Conservation (phyloP, 2,329 filamentous ascomycete species). For the Grosmannia huntii region DNA sequence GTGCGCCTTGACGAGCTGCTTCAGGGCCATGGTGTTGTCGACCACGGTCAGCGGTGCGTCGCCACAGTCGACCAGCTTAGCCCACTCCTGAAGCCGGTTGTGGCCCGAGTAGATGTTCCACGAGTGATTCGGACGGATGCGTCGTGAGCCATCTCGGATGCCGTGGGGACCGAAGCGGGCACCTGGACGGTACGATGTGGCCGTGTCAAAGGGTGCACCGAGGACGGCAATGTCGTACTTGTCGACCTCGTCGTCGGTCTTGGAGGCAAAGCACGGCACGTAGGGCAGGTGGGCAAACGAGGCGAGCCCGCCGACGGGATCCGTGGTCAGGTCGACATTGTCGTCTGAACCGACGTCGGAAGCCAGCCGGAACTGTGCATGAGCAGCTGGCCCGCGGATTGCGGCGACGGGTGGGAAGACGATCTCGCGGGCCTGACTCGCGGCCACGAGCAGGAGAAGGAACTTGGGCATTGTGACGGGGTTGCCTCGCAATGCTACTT, state of each 20-base stretch:
- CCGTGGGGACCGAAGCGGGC: slow-evolving; percentile 17
- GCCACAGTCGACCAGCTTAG: slow-evolving; percentile 63
- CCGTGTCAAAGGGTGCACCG: slow-evolving; percentile 38
- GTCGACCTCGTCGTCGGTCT: slow-evolving; percentile 31
- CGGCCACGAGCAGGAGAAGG: slow-evolving; percentile 1
- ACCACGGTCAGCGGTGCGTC: slow-evolving; percentile 67
- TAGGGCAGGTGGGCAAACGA: slow-evolving; percentile 51
- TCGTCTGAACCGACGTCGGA: not conserved
- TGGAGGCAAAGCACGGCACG: slow-evolving; percentile 37
- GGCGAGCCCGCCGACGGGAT: slow-evolving; percentile 41
- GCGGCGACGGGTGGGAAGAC: slow-evolving; percentile 9
- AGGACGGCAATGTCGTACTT: slow-evolving; percentile 46
- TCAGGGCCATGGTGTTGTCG: slow-evolving; percentile 61
- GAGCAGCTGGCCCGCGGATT: not conserved
- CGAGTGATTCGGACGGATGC: slow-evolving; percentile 9
- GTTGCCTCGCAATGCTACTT: not conserved
- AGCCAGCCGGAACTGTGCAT: not conserved
- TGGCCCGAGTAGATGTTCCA: slow-evolving; percentile 20
- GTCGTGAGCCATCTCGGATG: slow-evolving; percentile 16
- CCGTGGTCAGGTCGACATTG: slow-evolving; percentile 26
- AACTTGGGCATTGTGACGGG: not conserved
- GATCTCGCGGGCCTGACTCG: slow-evolving; percentile 8
- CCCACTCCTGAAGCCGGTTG: slow-evolving; percentile 63
- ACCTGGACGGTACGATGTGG: slow-evolving; percentile 14
- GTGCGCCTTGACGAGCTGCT: slow-evolving; percentile 61